phyloP scores from a whole-genome alignment of 305 asterid genomes.

The Fraxinus latifolia region DNA sequence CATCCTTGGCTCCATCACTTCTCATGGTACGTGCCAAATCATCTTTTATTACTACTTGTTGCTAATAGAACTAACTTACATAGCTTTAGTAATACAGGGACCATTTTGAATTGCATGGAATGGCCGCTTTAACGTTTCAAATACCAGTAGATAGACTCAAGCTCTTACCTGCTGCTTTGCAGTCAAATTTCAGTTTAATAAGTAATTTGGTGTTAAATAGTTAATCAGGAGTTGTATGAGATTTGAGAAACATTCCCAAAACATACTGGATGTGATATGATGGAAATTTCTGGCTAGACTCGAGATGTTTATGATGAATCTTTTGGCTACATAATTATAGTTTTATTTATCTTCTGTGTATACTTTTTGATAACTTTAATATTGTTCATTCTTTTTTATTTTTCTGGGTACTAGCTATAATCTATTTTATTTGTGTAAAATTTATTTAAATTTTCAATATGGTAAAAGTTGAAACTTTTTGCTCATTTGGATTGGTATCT shows the following conservation, averaged over 20 bases:
- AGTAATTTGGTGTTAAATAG: not conserved
- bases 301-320: not conserved
- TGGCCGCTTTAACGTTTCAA: slow-evolving; percentile 15
- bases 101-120: not conserved
- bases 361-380: not conserved
- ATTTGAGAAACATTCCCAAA: not conserved
- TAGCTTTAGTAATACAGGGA: slow-evolving; percentile 5
- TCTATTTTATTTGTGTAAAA: not conserved
- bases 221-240: not conserved
- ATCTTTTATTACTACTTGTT: slow-evolving; percentile 18
- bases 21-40: slow-evolving; percentile 62
- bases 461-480: not conserved
- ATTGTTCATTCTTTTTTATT: not conserved
- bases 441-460: not conserved
- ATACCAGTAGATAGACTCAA: not conserved
- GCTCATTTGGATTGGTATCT: not conserved
- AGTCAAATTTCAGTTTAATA: not conserved
- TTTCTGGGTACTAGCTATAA: not conserved
- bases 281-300: not conserved
- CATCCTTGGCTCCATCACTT: slow-evolving; percentile 97
- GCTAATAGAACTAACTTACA: slow-evolving; percentile 4
- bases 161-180: not conserved
- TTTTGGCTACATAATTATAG: not conserved
- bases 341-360: not conserved
- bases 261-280: not conserved